Percentiles rank a stretch among this genome's conserved stretches.
Conservation (phyloP, 345 rosid species). For the Euclidium syriacum region DNA sequence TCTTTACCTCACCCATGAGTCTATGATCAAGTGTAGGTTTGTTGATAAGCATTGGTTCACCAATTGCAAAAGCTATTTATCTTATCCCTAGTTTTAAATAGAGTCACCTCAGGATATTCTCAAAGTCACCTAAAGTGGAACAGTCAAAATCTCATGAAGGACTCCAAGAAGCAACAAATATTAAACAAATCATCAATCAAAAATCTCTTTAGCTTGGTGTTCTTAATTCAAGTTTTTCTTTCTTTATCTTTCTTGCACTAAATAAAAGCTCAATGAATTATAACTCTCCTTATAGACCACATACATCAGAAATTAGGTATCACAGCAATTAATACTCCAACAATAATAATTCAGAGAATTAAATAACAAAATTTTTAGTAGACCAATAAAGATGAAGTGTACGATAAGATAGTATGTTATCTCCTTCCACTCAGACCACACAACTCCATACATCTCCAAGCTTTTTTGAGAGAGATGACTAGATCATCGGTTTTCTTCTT, state of each 20-base stretch:
- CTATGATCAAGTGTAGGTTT: background rate
- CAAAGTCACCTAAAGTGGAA: background rate
- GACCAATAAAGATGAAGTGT: no score
- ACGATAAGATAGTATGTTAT: background rate
- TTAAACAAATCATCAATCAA: no score
- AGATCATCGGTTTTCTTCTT: background rate
- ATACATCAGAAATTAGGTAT: no score
- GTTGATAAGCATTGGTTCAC: background rate
- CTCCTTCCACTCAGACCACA: background rate
- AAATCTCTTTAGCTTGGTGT: no score
- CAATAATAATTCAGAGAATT: background rate
- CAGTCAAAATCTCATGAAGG: background rate
- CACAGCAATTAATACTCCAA: background rate
- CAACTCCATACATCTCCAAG: background rate
- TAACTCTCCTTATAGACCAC: no score
- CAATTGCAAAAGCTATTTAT: background rate
- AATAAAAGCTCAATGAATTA: no score
- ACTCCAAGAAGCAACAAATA: background rate
- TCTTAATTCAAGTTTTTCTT: no score
- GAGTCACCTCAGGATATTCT: background rate
- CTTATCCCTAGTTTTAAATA: background rate
- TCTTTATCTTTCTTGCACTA: no score
- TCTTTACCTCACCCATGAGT: background rate
- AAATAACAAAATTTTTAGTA: background rate
- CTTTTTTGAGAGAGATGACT: background rate